A percentile compares a stretch with the other conserved stretches of the same genome.
These are phyloP conservation scores for Kandelia obovata DNA, from an alignment of 345 rosid genomes.

Conservation along the genomic window DNA sequence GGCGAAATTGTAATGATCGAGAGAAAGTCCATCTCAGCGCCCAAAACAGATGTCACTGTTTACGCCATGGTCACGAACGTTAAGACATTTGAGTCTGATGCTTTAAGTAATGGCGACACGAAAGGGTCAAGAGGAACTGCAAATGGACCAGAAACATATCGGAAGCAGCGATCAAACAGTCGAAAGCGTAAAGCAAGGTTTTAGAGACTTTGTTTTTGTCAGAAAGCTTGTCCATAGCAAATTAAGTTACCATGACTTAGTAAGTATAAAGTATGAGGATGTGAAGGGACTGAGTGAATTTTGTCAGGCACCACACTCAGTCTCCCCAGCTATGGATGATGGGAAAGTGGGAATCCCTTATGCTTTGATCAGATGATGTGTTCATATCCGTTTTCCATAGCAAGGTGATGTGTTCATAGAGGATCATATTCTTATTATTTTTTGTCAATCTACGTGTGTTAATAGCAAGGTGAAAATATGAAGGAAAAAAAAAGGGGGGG, in stretches of 20 bases:
- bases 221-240: conserved; percentile 17
- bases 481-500: neutral
- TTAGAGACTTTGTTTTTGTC: conserved; percentile 11
- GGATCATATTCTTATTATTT: neutral
- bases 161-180: conserved; percentile 57
- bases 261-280: conserved; percentile 12
- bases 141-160: conserved; percentile 31
- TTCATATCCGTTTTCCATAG: neutral
- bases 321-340: conserved; percentile 22
- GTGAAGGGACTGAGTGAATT: conserved; percentile 55
- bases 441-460: neutral
- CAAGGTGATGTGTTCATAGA: too few relatives aligned
- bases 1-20: conserved; percentile 42
- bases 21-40: conserved; percentile 25
- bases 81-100: conserved; percentile 35
- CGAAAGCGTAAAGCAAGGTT: conserved; percentile 46
- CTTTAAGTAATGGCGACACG: conserved; percentile 40
- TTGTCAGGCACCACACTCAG: conserved; percentile 63
- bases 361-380: neutral
- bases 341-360: conserved; percentile 1
- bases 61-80: conserved; percentile 69
- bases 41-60: conserved; percentile 51
- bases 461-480: neutral
- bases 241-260: neutral
- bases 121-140: conserved; percentile 41